Evolutionary conservation across 257 asterid species (phyloP), one percentile per base, ranked within the genome.

Genomic region (Nicotiana noctiflora): DNA sequence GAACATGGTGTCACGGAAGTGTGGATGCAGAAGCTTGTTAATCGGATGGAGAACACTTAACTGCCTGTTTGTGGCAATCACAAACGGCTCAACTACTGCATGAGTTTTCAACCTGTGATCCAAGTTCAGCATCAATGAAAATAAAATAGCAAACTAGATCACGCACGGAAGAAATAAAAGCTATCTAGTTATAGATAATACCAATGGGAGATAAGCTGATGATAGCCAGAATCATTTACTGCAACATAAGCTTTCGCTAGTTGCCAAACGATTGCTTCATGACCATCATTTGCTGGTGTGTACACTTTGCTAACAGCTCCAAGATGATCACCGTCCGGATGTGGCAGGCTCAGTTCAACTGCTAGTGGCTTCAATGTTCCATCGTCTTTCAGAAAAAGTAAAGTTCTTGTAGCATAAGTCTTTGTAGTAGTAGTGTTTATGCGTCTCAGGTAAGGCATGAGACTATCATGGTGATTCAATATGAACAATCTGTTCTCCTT

Each of bases 1-100:
- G 84, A 88, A 87, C 97, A 92, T 88, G 2, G 93, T 89, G 82
- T 90, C 93, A 1, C 92, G 92, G 79, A 92, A 90, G 78, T 92
- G 97, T 14, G 97, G 93, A 5, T 88, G 83, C 34, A 92, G 77
- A 37, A 92, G 89, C 90, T 89, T 90, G 60, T 88, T 32, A 29
- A 92, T 83, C 2, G 97, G 95, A 81, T 92, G 95, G 80, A 92
- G 80, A 68, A 84, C 90, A 34, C 95, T 92, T 2, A 92, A 75
- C 18, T 87, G 90, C 77, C 95, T 85, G 56, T 88, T 90, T 5
- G 93, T 86, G 29, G 97, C 95, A 17, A 92, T 89, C 75, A 92
- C 86, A 80, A 92, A 86, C 18, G 97, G 97, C 85, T 92, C 95
- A 0, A 92, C 86, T 14, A 56, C 92, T 0, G 90, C 95, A 76